A percentile compares a stretch with the other conserved stretches of the same genome.
Conservation (phyloP, 805 yeast genomes). For the Ogataea glucozyma region DNA sequence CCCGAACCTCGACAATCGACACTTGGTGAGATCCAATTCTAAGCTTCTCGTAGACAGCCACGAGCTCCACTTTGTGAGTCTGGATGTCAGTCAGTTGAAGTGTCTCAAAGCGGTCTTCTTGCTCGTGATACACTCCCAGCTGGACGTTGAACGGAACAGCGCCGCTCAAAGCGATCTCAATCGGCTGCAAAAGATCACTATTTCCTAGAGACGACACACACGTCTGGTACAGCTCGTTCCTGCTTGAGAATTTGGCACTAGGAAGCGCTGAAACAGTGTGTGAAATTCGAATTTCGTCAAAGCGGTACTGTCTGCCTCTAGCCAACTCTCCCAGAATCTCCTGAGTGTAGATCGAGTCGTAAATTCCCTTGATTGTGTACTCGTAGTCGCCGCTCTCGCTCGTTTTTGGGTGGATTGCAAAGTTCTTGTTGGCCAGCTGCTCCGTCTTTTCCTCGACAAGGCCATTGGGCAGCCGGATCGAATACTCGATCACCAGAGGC, state of each 20-base stretch:
- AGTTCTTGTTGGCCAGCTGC: conserved; percentile 48
- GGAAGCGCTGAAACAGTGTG: conserved; percentile 69
- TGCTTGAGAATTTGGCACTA: conserved; percentile 37
- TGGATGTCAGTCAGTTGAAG: conserved; percentile 47
- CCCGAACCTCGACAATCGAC: conserved; percentile 57
- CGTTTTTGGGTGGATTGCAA: conserved; percentile 42
- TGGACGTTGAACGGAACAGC: conserved; percentile 60
- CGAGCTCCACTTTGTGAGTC: conserved; percentile 37
- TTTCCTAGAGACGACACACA: conserved; percentile 32
- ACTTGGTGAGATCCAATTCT: conserved; percentile 72
- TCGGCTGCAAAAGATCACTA: conserved; percentile 41
- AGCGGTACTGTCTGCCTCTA: conserved; percentile 24
- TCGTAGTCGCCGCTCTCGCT: conserved; percentile 57
- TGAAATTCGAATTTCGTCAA: conserved; percentile 40
- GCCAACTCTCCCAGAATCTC: conserved; percentile 35
- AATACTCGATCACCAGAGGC: conserved; percentile 69
- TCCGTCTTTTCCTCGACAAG: conserved; percentile 36
- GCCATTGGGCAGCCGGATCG: conserved; percentile 60
- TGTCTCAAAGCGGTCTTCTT: conserved; percentile 52
- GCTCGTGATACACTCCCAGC: conserved; percentile 59
- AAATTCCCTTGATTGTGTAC: conserved; percentile 60
- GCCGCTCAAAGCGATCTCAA: conserved; percentile 60
- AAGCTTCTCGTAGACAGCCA: conserved; percentile 50
- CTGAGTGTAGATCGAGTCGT: conserved; percentile 62
- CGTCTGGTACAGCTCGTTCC: conserved; percentile 26